phyloP scores from a whole-genome alignment of 768 basidiomycete species.

The Leccinum ochraceum region DNA sequence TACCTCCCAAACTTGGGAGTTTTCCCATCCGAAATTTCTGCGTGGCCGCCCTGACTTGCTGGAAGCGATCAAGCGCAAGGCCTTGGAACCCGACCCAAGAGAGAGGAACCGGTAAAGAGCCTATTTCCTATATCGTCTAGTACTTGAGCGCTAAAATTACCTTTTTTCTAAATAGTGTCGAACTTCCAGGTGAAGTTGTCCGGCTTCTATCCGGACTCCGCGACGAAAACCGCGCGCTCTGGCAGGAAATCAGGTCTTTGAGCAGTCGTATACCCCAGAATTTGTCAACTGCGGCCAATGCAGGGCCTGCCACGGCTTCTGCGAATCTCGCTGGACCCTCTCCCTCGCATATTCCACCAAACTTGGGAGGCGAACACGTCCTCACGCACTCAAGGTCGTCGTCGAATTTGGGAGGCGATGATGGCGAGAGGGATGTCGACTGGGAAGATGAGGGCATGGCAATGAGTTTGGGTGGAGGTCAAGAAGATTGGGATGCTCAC shows the following conservation, averaged over 20 bases:
- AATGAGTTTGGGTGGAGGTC: conserved; percentile 13
- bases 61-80: conserved; percentile 86
- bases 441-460: conserved; percentile 32
- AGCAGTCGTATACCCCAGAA: conserved; percentile 26
- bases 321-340: conserved; percentile 10
- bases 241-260: conserved; percentile 34
- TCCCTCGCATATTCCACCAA: conserved; percentile 7
- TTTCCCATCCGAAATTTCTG: conserved; percentile 84
- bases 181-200: conserved; percentile 77
- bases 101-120: conserved; percentile 30
- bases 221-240: conserved; percentile 69
- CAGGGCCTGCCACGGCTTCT: conserved; percentile 4
- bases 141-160: conserved; percentile 4
- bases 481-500: conserved; percentile 30
- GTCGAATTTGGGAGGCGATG: conserved; percentile 28
- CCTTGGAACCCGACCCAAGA: conserved; percentile 75
- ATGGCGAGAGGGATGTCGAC: conserved; percentile 27
- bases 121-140: background rate
- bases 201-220: conserved; percentile 57
- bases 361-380: conserved; percentile 17
- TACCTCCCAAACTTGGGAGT: conserved; percentile 86
- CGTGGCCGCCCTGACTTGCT: conserved; percentile 78
- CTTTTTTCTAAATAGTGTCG: conserved; percentile 52
- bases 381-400: conserved; percentile 31
- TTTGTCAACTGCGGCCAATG: conserved; percentile 1